Base-by-base conservation (phyloP, 2,329 filamentous ascomycete species). In the Didymellaceae sp. region DNA sequence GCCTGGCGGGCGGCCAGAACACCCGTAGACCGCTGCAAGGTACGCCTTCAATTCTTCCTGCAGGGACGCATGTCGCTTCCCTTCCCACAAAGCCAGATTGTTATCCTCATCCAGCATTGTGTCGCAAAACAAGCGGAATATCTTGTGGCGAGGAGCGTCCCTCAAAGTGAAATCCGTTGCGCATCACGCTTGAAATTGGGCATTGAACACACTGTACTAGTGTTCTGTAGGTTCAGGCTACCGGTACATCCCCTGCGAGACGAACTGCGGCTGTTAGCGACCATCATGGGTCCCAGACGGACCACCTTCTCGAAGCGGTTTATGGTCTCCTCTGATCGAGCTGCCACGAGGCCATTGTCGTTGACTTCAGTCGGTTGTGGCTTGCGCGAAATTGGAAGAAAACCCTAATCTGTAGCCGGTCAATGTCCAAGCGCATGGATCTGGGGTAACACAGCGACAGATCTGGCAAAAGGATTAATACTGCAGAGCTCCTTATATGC, bases 11-110 rank as follows among this genome's bases (percentile, higher is more conserved):
- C 11, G 46, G 46, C 34, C 40, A 50, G 40, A 44, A 38, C 24
- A 28, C 17, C 28, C 5, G n/a, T 33, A 35, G 30, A 14, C 41
- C 14, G 34, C 28, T 45, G 18, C 40, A 41, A 47, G 42, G 42
- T 32, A 45, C 40, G 37, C 48, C 42, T 41, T 20, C 41, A 37
- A 45, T 42, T 35, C 14, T 52, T 32, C 13, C 37, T 38, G 30
- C 41, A 40, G 30, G 22, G 8, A 35, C 18, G 22, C 41, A 16
- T 41, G 35, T 28, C 40, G 18, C n/a, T 51, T 9, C 13, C 18
- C 8, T 28, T 13, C 6, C 6, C 17, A 16, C 8, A 6, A 2
- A n/a, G 13, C 16, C 26, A 18, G 20, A 26, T 14, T 18, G 7
- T 10, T 5, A 16, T 30, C 11, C 31, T 7, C 17, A 5, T 33